Percentiles rank a stretch among this genome's conserved stretches.
Conservation (phyloP, 31 red algal genomes). For the Endocladia muricata region DNA sequence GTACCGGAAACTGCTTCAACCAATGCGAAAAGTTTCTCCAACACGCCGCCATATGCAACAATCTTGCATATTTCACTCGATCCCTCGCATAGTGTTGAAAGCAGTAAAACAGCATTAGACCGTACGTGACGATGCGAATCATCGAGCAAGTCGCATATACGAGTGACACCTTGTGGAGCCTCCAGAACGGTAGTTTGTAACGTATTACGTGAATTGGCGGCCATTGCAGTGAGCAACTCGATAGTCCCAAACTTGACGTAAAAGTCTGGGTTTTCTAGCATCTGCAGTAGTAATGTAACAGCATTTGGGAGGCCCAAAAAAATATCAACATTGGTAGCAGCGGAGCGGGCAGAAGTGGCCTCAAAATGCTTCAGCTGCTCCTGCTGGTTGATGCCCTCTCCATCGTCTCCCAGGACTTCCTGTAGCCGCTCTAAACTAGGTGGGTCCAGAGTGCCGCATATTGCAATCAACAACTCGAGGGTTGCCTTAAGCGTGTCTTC, state of each 20-base stretch:
- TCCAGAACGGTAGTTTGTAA: conserved; percentile 65
- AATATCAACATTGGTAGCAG: conserved; percentile 38
- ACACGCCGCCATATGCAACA: conserved; percentile 81
- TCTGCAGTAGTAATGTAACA: conserved; percentile 55
- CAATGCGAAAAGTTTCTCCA: conserved; percentile 81
- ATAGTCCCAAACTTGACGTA: conserved; percentile 82
- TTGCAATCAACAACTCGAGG: conserved; percentile 74
- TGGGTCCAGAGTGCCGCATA: conserved; percentile 58
- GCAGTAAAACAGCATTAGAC: conserved; percentile 68
- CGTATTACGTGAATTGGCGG: conserved; percentile 41
- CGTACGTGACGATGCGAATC: conserved; percentile 76
- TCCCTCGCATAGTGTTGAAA: conserved; percentile 65
- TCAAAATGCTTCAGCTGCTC: conserved; percentile 16
- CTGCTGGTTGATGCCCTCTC: neutral
- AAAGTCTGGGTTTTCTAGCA: conserved; percentile 79
- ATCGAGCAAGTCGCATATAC: conserved; percentile 80
- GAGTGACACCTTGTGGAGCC: conserved; percentile 62
- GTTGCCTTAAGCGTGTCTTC: conserved; percentile 71
- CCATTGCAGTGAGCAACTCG: conserved; percentile 84
- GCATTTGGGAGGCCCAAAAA: conserved; percentile 53
- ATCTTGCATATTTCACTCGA: conserved; percentile 88
- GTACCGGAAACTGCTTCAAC: conserved; percentile 38
- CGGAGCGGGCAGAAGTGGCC: conserved; percentile 10
- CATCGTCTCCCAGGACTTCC: neutral
- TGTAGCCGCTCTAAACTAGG: neutral